These are phyloP conservation scores for Umbelopsis isabellina DNA, from an alignment of 192 early-diverging fungal species.

Conservation along the genomic window DNA sequence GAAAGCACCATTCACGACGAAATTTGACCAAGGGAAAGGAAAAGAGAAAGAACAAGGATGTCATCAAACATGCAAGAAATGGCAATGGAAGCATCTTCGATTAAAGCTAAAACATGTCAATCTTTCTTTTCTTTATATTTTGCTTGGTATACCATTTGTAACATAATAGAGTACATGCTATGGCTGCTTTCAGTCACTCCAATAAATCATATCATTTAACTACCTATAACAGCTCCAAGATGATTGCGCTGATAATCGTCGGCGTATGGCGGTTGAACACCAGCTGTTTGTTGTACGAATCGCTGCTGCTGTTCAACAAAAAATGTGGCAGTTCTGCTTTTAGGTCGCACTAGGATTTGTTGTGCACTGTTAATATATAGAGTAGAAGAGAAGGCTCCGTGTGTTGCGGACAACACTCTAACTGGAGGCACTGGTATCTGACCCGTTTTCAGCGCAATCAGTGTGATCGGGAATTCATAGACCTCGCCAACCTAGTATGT, in stretches of 20 bases:
- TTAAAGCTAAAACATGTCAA: background rate
- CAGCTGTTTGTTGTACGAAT: conserved; percentile 23
- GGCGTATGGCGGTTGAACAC: background rate
- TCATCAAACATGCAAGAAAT: conserved; percentile 33
- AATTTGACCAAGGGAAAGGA: conserved; percentile 58
- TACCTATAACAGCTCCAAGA: background rate
- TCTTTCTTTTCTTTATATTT: background rate
- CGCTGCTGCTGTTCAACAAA: conserved; percentile 64
- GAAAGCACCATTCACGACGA: conserved; percentile 37
- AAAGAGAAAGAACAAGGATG: conserved; percentile 48
- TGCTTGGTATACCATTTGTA: conserved; percentile 21
- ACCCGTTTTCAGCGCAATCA: conserved; percentile 65
- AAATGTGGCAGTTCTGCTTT: conserved; percentile 60
- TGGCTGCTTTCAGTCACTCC: background rate
- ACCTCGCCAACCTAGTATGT: conserved; percentile 51
- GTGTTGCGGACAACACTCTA: conserved; percentile 41
- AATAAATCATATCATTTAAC: background rate
- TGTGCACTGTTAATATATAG: conserved; percentile 62
- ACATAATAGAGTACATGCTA: conserved; percentile 21
- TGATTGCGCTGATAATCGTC: background rate
- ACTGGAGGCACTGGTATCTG: conserved; percentile 56
- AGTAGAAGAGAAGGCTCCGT: conserved; percentile 50
- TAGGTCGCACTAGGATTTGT: conserved; percentile 59
- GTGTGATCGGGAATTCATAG: conserved; percentile 49
- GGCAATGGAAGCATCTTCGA: conserved; percentile 41